Base-by-base conservation (phyloP, 2,329 filamentous ascomycete genomes). In the Colletotrichum simmondsii region DNA sequence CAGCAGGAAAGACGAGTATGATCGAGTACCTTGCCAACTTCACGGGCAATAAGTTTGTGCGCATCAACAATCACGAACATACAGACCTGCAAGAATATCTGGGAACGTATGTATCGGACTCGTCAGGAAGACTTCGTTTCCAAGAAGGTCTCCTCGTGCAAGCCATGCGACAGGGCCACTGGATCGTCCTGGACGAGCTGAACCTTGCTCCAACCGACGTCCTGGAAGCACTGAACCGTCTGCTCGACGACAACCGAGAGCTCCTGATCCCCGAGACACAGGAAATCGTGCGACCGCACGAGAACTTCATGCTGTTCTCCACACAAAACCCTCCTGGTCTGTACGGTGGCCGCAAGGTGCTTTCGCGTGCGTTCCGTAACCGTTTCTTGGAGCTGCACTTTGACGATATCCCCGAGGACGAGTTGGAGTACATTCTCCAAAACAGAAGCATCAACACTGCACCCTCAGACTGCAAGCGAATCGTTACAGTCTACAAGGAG, bases 21-120 rank as follows among this genome's bases (percentile, higher is more conserved):
- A 97, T 99, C 54, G 96, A 98, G 82, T 98, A 98, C 80, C 88
- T 99, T 49, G 96, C 97, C n/a, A 97, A 97, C 79, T 93, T 94
- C 68, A 98, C 95, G 35, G 97, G 97, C 4, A 98, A 99, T 81
- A 97, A 94, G 79, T 99, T 98, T 79, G 95, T 99, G 56, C 92
- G 97, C 73, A 99, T 99, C 86, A 99, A 99, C 84, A 99, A 99
- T 77, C 97, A 99, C 82, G 97, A 99, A 80, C 97, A 99, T 79
- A 99, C 97, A 0, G 97, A 99, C 81, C 86, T 99, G 49, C 97
- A 99, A 82, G 97, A 99, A 80, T 99, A 99, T 78, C 86, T 99
- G 6, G 97, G 97, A 22, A 97, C 95, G 0, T 99, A 99, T 77
- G 87, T 98, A 1, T 98, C 97, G 2, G 94, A 92, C 28, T 84